Base-by-base conservation (phyloP, 2,329 filamentous ascomycete genomes). In the Phaeosphaeriaceae sp. region DNA sequence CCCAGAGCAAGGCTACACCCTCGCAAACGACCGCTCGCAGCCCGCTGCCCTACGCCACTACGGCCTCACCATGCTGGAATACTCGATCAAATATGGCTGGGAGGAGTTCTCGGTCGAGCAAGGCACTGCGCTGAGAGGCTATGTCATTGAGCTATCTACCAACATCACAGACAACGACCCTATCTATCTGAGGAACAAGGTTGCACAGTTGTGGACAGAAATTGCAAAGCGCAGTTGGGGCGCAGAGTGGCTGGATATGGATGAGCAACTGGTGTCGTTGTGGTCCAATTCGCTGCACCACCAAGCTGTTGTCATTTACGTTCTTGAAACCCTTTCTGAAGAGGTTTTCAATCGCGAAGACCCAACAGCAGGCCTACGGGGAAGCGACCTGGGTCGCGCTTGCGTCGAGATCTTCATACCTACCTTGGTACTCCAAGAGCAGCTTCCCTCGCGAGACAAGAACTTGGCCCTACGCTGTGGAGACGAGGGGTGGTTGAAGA, bases 331-430 rank as follows among this genome's bases (percentile, higher is more conserved):
- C 15, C 81, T 99, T 28, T 96, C 93, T 2, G 94, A 97, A 61
- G 94, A 97, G 71, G 86, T 97, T 42, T 96, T 97, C 76, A 90
- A 89, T 60, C 86, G 90, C 29, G 94, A 97, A 67, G 94, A 97
- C 73, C 83, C 89, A 2, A 87, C 92, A 4, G 92, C 93, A 12
- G 88, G 89, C 13, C 78, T 96, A 64, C 86, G 93, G 56, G 90
- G 93, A 68, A 88, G 87, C 42, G 85, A 90, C 46, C 82, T 99
- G 54, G 96, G 92, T 69, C 89, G 91, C 70, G 90, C 90, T 9
- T 89, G 94, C 66, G 90, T 97, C 54, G 94, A 97, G 71, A 92
- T 97, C 54, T 95, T 96, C 71, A 96, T 92, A 0, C 91, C 94
- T 1, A 80, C 84, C 18, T 76, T 80, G 1, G 87, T 96, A 16